Base-by-base conservation (phyloP, 768 basidiomycete genomes). In the Boletus coccyginus region DNA sequence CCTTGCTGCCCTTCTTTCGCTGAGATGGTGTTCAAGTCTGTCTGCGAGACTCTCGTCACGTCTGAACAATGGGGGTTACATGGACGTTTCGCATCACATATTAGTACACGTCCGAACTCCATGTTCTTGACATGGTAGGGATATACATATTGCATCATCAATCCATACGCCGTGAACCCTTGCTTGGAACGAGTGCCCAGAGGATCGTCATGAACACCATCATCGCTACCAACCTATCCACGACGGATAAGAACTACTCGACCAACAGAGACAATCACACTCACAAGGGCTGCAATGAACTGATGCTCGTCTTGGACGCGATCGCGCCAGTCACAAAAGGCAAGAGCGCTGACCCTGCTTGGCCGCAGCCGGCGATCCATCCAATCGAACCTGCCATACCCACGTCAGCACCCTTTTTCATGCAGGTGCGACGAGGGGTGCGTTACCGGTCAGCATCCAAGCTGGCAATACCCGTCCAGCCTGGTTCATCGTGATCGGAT, bases 261-360 rank as follows among this genome's bases (percentile, higher is more conserved):
- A 1, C 13, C 2, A 11, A 48, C n/a, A 11, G n/a, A 24, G 19
- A 29, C 1, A 2, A 31, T 36, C 11, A 24, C 32, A 62, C 70
- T 52, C 53, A 71, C 70, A 71, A 19, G 12, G 70, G 70, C 59
- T 79, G 78, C 55, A 81, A 53, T 11, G 69, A 66, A 14, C 59
- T 60, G 36, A 82, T 82, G 0, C 79, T 88, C 39, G 83, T 80
- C 56, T 77, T 82, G 24, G 77, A 77, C 7, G 89, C 81, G 27
- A 92, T 78, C 2, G 83, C 78, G 24, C 89, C 88, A 1, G 86
- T 86, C 57, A 90, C 77, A 61, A 92, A 90, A 0, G 90, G 89
- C 7, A 91, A 64, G 6, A 87, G 59, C 0, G 89, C 89, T 41
- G 84, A 83, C 16, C 90, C 90, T 3, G 87, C 83, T 64, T 87